These are phyloP conservation scores for Trichoderma sp. DNA, from an alignment of 2,329 filamentous ascomycete species.

Conservation along the genomic window DNA sequence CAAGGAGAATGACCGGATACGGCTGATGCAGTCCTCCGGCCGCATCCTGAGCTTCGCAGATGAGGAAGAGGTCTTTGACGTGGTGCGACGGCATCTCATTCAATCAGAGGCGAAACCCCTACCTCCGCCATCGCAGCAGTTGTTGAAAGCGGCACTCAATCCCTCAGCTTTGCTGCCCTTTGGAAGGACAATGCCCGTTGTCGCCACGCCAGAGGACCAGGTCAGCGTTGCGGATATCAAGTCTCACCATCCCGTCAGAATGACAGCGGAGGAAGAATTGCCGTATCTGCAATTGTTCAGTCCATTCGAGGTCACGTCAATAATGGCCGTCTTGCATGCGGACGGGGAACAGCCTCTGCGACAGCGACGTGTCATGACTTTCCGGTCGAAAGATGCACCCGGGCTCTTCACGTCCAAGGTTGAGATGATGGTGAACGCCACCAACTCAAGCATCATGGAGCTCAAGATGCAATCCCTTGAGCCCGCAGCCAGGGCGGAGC, in stretches of 20 bases:
- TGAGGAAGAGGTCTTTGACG: constrained; percentile 44
- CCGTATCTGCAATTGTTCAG: constrained; percentile 73
- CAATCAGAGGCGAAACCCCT: constrained; percentile 40
- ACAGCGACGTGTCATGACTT: constrained; percentile 60
- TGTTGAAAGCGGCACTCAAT: constrained; percentile 54
- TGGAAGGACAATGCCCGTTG: constrained; percentile 40
- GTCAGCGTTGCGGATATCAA: constrained; percentile 47
- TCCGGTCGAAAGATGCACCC: constrained; percentile 45
- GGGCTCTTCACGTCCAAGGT: constrained; percentile 62
- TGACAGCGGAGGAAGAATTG: constrained; percentile 65
- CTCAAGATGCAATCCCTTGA: constrained; percentile 60
- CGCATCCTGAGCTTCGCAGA: constrained; percentile 42
- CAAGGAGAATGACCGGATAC: constrained; percentile 60
- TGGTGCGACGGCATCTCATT: constrained; percentile 46
- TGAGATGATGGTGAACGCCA: constrained; percentile 61
- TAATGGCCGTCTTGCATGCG: constrained; percentile 50
- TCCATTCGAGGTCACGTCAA: constrained; percentile 63
- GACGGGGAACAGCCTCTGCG: constrained; percentile 42
- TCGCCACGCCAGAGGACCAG: constrained; percentile 35
- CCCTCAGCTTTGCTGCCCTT: constrained; percentile 57
- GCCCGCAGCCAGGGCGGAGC: constrained; percentile 59
- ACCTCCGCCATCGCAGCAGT: constrained; percentile 41
- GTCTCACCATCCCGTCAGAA: constrained; percentile 66
- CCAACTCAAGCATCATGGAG: constrained; percentile 52
- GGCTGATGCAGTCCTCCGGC: constrained; percentile 46